Evolutionary conservation across 2,329 filamentous ascomycete genomes (phyloP).

Genomic region (Beauveria sp.): DNA sequence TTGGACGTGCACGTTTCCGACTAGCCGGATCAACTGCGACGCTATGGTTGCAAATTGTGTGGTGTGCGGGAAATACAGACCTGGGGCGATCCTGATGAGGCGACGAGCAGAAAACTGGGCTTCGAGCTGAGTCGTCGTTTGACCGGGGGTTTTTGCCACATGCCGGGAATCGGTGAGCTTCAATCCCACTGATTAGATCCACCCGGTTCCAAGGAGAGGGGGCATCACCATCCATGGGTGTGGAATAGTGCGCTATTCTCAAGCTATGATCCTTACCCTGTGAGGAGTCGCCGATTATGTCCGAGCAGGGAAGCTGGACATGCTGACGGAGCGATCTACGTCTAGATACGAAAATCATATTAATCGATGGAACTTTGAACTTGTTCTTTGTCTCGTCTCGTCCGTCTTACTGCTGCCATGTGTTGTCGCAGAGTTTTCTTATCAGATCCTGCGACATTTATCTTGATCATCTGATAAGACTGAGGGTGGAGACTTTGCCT

Average conservation of each 20-base stretch:
- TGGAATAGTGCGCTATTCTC: background rate
- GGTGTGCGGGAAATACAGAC: constrained; percentile 3
- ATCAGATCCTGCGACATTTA: constrained; percentile 12
- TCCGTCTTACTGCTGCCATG: background rate
- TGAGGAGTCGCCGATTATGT: background rate
- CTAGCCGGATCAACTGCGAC: background rate
- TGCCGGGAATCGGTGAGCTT: background rate
- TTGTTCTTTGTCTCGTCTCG: background rate
- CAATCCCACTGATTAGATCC: constrained; percentile 1
- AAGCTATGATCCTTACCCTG: background rate
- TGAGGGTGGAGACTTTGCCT: background rate
- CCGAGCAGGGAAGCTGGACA: background rate
- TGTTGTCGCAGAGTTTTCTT: background rate
- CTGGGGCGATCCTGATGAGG: background rate
- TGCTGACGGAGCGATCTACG: background rate
- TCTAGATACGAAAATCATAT: background rate
- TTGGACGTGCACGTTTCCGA: background rate
- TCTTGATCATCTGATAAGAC: constrained; percentile 14
- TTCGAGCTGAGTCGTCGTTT: constrained; percentile 1
- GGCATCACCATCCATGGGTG: background rate
- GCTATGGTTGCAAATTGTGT: background rate
- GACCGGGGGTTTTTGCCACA: background rate
- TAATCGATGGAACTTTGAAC: too few species aligned
- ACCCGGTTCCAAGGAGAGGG: background rate
- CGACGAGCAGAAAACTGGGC: background rate